phyloP scores from a whole-genome alignment of 2,329 filamentous ascomycete species.

The Arthroderma uncinatum region DNA sequence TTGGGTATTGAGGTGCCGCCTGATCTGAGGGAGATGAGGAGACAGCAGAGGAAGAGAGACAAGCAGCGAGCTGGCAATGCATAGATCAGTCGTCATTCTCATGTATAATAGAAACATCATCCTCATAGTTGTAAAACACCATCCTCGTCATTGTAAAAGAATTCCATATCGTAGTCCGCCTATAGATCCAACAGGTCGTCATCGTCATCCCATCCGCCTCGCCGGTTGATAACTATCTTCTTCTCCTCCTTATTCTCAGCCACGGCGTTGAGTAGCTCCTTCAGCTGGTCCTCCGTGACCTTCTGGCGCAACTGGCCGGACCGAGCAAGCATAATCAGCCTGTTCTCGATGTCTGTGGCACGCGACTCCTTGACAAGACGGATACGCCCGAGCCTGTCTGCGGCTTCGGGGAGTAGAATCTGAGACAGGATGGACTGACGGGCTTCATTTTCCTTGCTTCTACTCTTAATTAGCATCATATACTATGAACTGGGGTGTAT shows the following conservation, averaged over 20 bases:
- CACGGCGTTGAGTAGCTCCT: conserved; percentile 76
- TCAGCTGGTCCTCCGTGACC: conserved; percentile 85
- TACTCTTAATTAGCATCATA: conserved; percentile 4
- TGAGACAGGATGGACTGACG: conserved; percentile 59
- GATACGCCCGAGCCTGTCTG: conserved; percentile 86
- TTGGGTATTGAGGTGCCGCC: conserved; percentile 81
- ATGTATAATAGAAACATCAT: not conserved
- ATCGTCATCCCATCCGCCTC: conserved; percentile 77
- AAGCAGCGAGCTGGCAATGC: conserved; percentile 36
- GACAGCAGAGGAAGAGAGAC: conserved; percentile 54
- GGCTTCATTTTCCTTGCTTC: conserved; percentile 31
- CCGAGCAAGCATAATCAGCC: conserved; percentile 82
- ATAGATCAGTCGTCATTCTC: too few species aligned
- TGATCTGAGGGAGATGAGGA: conserved; percentile 68
- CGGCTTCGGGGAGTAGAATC: conserved; percentile 88
- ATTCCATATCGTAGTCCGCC: not conserved
- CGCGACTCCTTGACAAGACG: conserved; percentile 89
- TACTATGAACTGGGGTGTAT: not conserved
- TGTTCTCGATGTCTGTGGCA: conserved; percentile 80
- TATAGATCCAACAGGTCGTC: conserved; percentile 44
- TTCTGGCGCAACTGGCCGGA: conserved; percentile 76
- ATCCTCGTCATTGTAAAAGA: not conserved
- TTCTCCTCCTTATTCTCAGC: conserved; percentile 62
- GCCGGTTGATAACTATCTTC: conserved; percentile 75
- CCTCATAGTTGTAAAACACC: not conserved